Evolutionary conservation across 306 rosid genomes (phyloP), one percentile per base, ranked within the genome.

Genomic region (Myrica gale): DNA sequence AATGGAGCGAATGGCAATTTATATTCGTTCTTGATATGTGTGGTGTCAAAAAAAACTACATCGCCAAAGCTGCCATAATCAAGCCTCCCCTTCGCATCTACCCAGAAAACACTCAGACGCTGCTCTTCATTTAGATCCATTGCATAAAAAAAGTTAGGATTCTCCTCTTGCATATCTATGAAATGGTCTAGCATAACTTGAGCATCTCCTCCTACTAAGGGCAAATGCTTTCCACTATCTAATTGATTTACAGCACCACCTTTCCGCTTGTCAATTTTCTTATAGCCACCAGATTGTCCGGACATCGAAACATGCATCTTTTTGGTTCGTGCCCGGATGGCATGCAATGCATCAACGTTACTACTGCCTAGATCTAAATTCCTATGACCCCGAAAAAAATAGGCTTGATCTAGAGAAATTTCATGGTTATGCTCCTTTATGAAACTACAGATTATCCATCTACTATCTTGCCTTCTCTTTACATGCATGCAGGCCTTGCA

Each of bases 401-500:
- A 76, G 56, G 87, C 78, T 56, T 80, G 79, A 65, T 81, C 83
- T 17, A 82, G 85, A 10, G 68, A 75, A 75, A 83, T 74, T 61
- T 86, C 89, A 78, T 86, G 89, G 78, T 86, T 86, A 69, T 86
- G 87, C 68, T 86, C 89, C 80, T 82, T 80, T 11, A 77, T 52
- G 73, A 77, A 74, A 72, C 69, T 74, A 72, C 53, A 60, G 65
- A 86, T 51, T 47, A 77, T 74, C 89, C 89, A 86, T 73, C 69
- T 72, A 57, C 85, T 83, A 69, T 74, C 81, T 67, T 83, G 85
- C 72, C 74, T 57, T 75, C 77, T 80, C 78, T 86, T 86, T 66
- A 83, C 89, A 76, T 86, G 89, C 87, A 86, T 67, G 72, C 80
- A 71, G 56, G 89, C 87, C 43, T 80, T 83, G 73, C 89, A 86